Base-by-base conservation (phyloP, 1,284 basidiomycete genomes). In the Peniophora sp. region DNA sequence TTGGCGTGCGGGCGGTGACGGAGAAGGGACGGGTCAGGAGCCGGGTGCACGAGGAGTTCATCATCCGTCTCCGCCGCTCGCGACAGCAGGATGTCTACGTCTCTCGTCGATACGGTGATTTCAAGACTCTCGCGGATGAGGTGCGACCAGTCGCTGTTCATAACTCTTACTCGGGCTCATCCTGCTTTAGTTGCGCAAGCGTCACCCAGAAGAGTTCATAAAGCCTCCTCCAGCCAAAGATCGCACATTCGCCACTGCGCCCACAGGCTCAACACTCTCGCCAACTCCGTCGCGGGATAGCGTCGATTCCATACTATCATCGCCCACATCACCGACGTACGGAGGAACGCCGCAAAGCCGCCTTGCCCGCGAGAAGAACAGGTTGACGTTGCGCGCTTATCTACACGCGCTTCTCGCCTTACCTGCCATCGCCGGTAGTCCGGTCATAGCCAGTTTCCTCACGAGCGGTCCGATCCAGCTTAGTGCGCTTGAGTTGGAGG, bases 51-150 rank as follows among this genome's bases (percentile, higher is more conserved):
- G 93, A 97, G 89, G 96, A 98, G 74, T 99, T 99, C 65, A 83
- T 99, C 60, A 85, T 99, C 35, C 82, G 92, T 25, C 99, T 96
- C 0, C 78, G 85, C 12, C 75, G 92, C 32, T 77, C 82, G 2
- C 77, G 81, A 11, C 77, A 78, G 54, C 74, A 74, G 1, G 93
- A 97, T 58, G 78, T 92, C 3, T 94, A 83, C 63, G 96, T 98
- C 2, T 91, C 92, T 1, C 79, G 97, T 53, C 77, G 97, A 56
- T 96, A 99, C 63, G 95, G 96, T 12, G 96, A 99, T 64, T 98
- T 99, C 67, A 85, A 76, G 60, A 87, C 92, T 2, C 75, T 97
- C 17, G 83, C 86, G 1, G 79, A 85, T 50, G 91, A 95, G 72
- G 92, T 89, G 56, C 43, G 79, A 68, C 19, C 24, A 19, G 48